Evolutionary conservation across 805 yeast species (phyloP).

Genomic region (Komagataella mondaviorum): DNA sequence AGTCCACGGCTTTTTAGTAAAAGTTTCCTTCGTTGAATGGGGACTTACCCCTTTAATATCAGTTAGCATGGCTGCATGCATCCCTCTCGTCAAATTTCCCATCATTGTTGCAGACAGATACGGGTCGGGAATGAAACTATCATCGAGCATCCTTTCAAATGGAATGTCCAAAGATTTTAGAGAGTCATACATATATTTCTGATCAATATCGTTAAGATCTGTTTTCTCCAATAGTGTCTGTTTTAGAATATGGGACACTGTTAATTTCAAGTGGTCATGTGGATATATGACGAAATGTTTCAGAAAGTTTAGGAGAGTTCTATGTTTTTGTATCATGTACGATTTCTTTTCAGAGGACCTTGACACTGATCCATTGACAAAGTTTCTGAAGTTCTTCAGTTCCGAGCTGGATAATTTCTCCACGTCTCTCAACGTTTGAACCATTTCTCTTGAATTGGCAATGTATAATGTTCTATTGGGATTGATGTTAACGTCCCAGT

Average conservation of each 20-base stretch:
- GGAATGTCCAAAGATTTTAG: background rate
- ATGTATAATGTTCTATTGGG: background rate
- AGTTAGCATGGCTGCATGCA: background rate
- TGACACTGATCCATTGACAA: background rate
- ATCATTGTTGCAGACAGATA: background rate
- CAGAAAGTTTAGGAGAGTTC: background rate
- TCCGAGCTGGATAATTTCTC: background rate
- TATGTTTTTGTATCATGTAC: background rate
- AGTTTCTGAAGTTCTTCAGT: background rate
- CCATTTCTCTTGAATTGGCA: background rate
- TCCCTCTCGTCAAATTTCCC: background rate
- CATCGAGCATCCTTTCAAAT: background rate
- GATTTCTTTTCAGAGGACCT: background rate
- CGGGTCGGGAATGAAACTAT: background rate
- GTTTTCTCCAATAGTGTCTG: background rate
- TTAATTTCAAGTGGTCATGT: background rate
- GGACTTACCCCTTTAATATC: background rate
- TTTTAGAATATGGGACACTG: background rate
- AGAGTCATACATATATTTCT: background rate
- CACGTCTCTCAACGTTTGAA: background rate
- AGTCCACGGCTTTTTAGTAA: background rate
- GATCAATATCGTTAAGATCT: background rate
- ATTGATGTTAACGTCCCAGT: background rate
- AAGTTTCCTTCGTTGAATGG: background rate
- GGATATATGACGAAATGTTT: conserved; percentile 1